Conservation (phyloP, 176 grass and related monocot genomes). For the Cenchrus purpureus region DNA sequence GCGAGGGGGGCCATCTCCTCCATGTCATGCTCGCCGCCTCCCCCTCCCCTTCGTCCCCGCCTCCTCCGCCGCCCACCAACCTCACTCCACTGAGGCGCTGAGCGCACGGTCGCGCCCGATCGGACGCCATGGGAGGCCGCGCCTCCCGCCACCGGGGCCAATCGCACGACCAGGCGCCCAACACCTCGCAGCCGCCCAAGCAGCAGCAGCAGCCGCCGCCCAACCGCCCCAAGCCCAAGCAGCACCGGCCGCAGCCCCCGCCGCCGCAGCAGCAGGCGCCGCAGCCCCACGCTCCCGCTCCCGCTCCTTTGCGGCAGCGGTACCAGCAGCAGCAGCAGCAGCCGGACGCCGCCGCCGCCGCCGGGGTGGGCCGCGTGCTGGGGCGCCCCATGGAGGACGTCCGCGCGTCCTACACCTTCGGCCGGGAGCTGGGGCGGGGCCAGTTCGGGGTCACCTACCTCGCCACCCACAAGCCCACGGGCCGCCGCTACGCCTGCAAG, state of each 20-base stretch:
- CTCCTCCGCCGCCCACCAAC: neutral
- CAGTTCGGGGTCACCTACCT: constrained; percentile 98
- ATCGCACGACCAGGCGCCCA: neutral
- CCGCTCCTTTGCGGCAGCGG: neutral
- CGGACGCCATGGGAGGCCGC: constrained; percentile 67
- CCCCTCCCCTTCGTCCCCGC: neutral
- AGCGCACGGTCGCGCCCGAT: neutral
- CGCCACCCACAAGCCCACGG: constrained; percentile 63
- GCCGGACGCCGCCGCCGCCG: neutral
- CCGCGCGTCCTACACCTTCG: constrained; percentile 75
- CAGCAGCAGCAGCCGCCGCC: neutral
- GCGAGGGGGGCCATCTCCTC: neutral
- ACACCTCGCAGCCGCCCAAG: neutral
- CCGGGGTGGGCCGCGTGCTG: constrained; percentile 56
- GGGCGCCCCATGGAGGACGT: constrained; percentile 84
- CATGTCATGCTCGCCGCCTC: neutral
- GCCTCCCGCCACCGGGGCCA: constrained; percentile 61
- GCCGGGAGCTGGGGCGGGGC: constrained; percentile 72
- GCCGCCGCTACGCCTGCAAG: constrained; percentile 74
- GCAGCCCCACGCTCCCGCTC: neutral
- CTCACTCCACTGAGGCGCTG: neutral
- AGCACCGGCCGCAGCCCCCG: neutral
- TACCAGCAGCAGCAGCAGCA: neutral
- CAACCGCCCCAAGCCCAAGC: neutral
- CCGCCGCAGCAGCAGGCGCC: neutral